Conservation (phyloP, 179 eudicot genomes). For the Vitellaria paradoxa region DNA sequence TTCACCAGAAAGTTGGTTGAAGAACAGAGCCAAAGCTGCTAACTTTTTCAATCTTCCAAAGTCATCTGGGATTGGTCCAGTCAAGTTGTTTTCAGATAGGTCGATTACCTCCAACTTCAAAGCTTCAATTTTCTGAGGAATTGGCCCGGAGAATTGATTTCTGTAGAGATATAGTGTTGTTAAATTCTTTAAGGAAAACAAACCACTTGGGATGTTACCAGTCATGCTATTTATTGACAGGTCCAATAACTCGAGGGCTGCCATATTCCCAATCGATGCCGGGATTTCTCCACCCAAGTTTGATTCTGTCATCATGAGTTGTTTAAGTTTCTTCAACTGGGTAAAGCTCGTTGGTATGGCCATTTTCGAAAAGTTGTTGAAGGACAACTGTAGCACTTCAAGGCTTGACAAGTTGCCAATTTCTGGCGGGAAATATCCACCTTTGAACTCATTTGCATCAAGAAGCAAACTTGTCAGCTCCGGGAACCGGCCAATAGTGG, state of each 20-base stretch:
- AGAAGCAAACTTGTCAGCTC: conserved; percentile 32
- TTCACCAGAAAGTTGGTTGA: conserved; percentile 47
- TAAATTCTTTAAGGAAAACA: conserved; percentile 28
- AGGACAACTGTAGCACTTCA: conserved; percentile 29
- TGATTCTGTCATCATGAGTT: conserved; percentile 39
- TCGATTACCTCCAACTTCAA: conserved; percentile 35
- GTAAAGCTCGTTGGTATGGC: conserved; percentile 48
- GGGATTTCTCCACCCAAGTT: conserved; percentile 46
- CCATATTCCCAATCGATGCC: background rate
- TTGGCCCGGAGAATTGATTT: conserved; percentile 36
- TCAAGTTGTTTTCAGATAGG: conserved; percentile 37
- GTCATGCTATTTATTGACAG: conserved; percentile 30
- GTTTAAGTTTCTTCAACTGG: conserved; percentile 32
- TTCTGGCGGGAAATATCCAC: conserved; percentile 47
- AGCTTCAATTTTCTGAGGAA: conserved; percentile 30
- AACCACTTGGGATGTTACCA: conserved; percentile 57
- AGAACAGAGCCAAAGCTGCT: conserved; percentile 36
- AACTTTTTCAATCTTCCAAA: conserved; percentile 42
- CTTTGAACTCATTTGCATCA: conserved; percentile 45
- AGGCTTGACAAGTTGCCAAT: conserved; percentile 44
- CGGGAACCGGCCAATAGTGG: conserved; percentile 45
- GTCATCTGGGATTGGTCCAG: conserved; percentile 39
- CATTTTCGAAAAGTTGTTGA: conserved; percentile 33
- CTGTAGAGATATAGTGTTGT: conserved; percentile 33
- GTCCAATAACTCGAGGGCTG: conserved; percentile 35